Conservation (phyloP, 257 asterid genomes). For the Coffea canephora region DNA sequence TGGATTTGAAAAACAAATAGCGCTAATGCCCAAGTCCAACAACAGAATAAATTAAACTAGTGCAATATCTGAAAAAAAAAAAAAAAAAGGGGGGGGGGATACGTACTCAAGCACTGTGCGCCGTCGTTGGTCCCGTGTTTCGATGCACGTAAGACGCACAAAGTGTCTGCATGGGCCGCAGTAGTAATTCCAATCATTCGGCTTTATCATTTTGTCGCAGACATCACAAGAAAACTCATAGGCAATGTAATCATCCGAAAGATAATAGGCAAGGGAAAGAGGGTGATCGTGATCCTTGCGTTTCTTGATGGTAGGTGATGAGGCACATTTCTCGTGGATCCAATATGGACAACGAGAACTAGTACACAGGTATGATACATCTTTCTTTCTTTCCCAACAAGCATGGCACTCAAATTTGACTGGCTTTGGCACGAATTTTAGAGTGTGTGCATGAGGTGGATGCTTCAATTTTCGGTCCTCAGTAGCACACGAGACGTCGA, state of each 20-base stretch:
- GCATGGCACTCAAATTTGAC: not conserved
- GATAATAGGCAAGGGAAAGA: not conserved
- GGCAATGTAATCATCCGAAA: not conserved
- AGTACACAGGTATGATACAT: not conserved
- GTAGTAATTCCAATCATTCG: not conserved
- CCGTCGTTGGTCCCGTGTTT: no score
- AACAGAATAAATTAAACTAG: no score
- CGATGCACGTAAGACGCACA: no score
- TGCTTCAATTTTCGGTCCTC: not conserved
- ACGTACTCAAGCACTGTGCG: no score
- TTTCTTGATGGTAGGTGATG: not conserved
- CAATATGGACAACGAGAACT: not conserved
- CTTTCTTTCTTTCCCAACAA: not conserved
- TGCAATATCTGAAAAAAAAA: no score
- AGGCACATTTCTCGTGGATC: not conserved
- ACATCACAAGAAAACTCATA: not conserved
- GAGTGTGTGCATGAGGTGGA: not conserved
- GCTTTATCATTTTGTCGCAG: not conserved
- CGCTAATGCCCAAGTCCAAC: no score
- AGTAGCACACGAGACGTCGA: not conserved
- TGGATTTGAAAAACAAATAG: no score
- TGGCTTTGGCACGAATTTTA: not conserved
- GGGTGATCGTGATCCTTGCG: not conserved
- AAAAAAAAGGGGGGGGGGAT: no score
- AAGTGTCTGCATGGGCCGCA: not conserved